phyloP scores from a whole-genome alignment of 1,284 basidiomycete species.

The Lignosus rhinocerotis region DNA sequence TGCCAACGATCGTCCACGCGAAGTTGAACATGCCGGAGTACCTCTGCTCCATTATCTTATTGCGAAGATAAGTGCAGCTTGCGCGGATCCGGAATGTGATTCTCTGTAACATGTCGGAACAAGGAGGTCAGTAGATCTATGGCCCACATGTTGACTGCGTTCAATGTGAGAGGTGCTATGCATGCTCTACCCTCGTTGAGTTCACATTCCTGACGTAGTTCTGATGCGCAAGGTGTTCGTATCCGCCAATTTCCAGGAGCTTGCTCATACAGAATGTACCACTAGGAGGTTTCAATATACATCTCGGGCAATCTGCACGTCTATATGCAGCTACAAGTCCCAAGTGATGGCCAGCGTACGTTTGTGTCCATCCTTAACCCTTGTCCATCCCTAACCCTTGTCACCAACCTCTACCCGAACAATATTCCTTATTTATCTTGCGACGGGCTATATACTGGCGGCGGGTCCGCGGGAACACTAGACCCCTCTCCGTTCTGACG shows the following conservation, averaged over 20 bases:
- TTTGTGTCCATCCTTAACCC: neutral
- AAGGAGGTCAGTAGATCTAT: neutral
- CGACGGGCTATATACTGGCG: constrained; percentile 26
- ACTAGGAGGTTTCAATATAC: no score
- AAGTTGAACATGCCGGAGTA: constrained; percentile 10
- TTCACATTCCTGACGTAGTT: neutral
- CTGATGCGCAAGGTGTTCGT: no score
- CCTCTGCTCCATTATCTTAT: constrained; percentile 31
- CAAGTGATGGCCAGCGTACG: neutral
- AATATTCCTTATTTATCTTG: constrained; percentile 4
- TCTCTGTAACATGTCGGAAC: neutral
- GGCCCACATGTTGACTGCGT: neutral
- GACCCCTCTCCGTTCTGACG: constrained; percentile 10
- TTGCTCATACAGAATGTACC: no score
- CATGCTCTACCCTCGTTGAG: neutral
- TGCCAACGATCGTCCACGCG: constrained; percentile 5
- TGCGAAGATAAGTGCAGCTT: constrained; percentile 25
- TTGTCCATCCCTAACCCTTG: neutral
- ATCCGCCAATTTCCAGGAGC: no score
- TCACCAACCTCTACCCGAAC: neutral
- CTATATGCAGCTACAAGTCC: neutral
- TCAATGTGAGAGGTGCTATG: neutral
- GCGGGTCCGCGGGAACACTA: constrained; percentile 27
- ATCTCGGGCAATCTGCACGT: no score
- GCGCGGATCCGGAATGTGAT: neutral